These are phyloP conservation scores for Aspergillus eucalypticola DNA, from an alignment of 2,329 filamentous ascomycete genomes.

Conservation along the genomic window DNA sequence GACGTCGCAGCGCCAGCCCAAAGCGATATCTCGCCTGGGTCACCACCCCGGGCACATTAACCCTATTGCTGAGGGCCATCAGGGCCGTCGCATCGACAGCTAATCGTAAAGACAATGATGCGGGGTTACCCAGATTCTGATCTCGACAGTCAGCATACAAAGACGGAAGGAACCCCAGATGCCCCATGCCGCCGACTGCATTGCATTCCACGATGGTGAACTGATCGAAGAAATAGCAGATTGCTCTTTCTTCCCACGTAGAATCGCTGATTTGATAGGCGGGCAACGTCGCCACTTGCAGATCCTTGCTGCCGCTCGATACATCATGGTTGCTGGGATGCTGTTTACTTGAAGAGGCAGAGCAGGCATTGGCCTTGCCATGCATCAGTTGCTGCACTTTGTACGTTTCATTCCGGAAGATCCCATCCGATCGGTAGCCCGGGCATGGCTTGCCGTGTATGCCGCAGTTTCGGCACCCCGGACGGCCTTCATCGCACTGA, in stretches of 20 bases:
- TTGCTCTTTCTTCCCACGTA: conserved; percentile 38
- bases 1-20: conserved; percentile 33
- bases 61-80: conserved; percentile 35
- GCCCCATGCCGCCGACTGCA: conserved; percentile 29
- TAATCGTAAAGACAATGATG: conserved; percentile 32
- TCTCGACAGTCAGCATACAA: conserved; percentile 35
- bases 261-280: conserved; percentile 30
- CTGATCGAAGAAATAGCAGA: conserved; percentile 46
- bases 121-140: conserved; percentile 15
- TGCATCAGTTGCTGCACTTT: conserved; percentile 32
- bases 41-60: conserved; percentile 27
- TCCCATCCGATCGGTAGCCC: conserved; percentile 37
- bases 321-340: background rate
- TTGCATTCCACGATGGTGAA: conserved; percentile 33
- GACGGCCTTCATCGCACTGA: conserved; percentile 41
- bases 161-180: conserved; percentile 39
- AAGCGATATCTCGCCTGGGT: conserved; percentile 34
- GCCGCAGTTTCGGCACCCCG: conserved; percentile 38
- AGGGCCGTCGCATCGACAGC: conserved; percentile 40
- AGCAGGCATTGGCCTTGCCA: conserved; percentile 14
- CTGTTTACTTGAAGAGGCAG: background rate
- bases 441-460: conserved; percentile 40
- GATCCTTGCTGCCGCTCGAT: conserved; percentile 1
- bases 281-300: conserved; percentile 14
- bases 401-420: conserved; percentile 38